phyloP scores from a whole-genome alignment of 257 asterid species.

The Avicennia marina region DNA sequence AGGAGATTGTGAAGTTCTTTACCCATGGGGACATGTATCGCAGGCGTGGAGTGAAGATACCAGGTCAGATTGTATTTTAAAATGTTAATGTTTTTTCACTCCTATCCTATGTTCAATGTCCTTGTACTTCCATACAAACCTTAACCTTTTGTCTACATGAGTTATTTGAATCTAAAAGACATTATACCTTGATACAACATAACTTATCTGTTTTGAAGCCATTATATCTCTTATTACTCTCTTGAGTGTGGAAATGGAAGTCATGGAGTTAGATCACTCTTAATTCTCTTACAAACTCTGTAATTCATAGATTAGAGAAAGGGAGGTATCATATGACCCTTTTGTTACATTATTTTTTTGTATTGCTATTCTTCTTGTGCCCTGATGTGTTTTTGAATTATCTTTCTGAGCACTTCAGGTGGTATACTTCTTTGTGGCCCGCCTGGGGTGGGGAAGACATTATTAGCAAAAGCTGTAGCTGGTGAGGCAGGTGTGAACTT shows the following conservation, averaged over 20 bases:
- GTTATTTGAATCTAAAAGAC: no score
- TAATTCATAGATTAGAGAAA: background rate
- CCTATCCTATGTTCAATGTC: no score
- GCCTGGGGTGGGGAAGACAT: slow-evolving; percentile 98
- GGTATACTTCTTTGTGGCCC: slow-evolving; percentile 99
- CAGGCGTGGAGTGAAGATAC: slow-evolving; percentile 93
- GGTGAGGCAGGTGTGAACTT: slow-evolving; percentile 99
- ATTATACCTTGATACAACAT: background rate
- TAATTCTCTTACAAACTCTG: background rate
- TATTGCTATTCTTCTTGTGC: background rate
- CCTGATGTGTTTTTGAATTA: slow-evolving; percentile 18
- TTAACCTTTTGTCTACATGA: no score
- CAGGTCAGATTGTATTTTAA: slow-evolving; percentile 45
- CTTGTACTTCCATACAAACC: no score
- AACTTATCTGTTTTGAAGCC: background rate
- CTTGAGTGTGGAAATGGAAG: background rate
- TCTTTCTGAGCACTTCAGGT: slow-evolving; percentile 42
- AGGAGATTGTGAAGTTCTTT: slow-evolving; percentile 94
- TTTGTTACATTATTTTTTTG: background rate
- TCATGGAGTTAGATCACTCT: background rate
- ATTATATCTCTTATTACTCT: background rate
- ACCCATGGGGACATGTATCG: slow-evolving; percentile 98
- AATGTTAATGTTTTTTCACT: no score
- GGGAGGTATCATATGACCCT: background rate
- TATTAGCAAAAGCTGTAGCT: slow-evolving; percentile 96